Percentiles rank a stretch among this genome's conserved stretches.
Evolutionary conservation across 108 stramenopile genomes (phyloP).

Genomic region (Seminavis robusta): DNA sequence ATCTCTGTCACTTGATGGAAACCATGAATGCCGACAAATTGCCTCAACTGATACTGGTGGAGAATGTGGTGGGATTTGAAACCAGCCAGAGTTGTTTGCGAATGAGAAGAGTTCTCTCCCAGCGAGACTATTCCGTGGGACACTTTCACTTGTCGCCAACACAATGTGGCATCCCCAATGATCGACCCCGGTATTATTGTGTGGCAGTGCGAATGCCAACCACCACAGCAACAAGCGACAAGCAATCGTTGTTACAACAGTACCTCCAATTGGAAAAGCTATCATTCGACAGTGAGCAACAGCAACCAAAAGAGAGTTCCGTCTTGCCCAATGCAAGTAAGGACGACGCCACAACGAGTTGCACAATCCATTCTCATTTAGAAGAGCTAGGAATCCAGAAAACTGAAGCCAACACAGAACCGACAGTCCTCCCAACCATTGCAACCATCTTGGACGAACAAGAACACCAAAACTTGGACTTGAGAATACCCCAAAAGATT

Average conservation of each 20-base stretch:
- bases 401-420: neutral
- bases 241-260: neutral
- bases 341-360: too few species aligned
- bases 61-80: slow-evolving; percentile 93
- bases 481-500: slow-evolving; percentile 51
- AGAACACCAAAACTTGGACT: neutral
- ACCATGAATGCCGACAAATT: slow-evolving; percentile 33
- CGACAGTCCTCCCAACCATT: neutral
- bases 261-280: neutral
- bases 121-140: slow-evolving; percentile 47
- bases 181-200: slow-evolving; percentile 81
- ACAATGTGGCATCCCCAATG: slow-evolving; percentile 83
- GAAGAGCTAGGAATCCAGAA: neutral
- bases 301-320: neutral
- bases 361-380: too few species aligned
- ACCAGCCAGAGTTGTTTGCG: slow-evolving; percentile 49
- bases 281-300: neutral
- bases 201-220: slow-evolving; percentile 21
- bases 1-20: slow-evolving; percentile 48
- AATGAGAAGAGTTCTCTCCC: slow-evolving; percentile 37
- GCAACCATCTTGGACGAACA: slow-evolving; percentile 4
- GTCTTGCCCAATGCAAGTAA: neutral
- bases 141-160: slow-evolving; percentile 81
- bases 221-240: neutral
- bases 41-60: slow-evolving; percentile 67